Evolutionary conservation across 208 protist genomes (phyloP).

Genomic region (Herpetomonas tarakana): DNA sequence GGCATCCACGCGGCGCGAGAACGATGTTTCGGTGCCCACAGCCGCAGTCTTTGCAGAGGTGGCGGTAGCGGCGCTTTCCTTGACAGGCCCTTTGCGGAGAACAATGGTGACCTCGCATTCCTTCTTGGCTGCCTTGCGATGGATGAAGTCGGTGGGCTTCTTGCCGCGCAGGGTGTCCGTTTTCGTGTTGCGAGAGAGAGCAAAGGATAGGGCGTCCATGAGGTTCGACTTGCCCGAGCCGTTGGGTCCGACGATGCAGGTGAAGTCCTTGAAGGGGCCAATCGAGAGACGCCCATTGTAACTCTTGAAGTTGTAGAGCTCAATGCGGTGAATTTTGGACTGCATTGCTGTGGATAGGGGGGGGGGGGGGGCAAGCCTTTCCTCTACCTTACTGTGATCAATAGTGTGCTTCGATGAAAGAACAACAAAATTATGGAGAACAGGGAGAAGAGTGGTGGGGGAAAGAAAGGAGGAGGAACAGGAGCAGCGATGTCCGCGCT

Average conservation of each 20-base stretch:
- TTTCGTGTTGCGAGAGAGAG: constrained; percentile 84
- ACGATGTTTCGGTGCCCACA: constrained; percentile 45
- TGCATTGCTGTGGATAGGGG: constrained; percentile 29
- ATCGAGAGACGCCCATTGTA: constrained; percentile 94
- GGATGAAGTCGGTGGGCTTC: constrained; percentile 91
- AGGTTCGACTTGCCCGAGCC: constrained; percentile 98
- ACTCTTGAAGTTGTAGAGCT: constrained; percentile 99
- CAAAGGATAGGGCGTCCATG: constrained; percentile 99
- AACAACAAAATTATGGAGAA: no score
- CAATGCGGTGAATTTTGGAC: constrained; percentile 80
- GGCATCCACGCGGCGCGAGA: constrained; percentile 71
- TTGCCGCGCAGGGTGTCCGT: constrained; percentile 71
- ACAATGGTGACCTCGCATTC: constrained; percentile 82
- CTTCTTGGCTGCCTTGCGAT: constrained; percentile 48
- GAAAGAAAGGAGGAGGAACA: no score
- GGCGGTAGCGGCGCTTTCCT: background rate
- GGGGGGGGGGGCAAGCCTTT: background rate
- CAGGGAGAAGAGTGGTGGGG: no score
- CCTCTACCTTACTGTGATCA: background rate
- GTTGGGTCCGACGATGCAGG: constrained; percentile 99
- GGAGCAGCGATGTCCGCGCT: no score
- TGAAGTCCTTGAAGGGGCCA: constrained; percentile 97
- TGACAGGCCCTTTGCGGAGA: constrained; percentile 34
- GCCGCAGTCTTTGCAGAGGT: background rate
- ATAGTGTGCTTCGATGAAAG: no score